A percentile compares a stretch with the other conserved stretches of the same genome.
These are phyloP conservation scores for Phytophthora tubulina DNA, from an alignment of 352 stramenopile genomes.

Conservation along the genomic window DNA sequence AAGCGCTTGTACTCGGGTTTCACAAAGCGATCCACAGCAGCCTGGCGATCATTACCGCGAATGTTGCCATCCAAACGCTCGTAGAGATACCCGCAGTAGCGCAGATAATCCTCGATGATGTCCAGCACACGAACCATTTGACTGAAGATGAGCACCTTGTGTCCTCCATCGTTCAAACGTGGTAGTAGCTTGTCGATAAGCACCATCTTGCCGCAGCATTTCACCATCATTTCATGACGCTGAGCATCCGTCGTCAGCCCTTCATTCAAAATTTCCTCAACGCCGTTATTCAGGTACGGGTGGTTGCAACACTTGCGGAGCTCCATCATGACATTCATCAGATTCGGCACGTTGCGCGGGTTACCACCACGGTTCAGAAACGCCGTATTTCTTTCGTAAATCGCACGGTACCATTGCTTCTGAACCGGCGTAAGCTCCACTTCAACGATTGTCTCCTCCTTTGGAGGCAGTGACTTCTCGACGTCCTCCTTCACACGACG, in stretches of 20 bases:
- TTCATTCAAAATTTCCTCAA: constrained; percentile 90
- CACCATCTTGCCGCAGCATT: constrained; percentile 99
- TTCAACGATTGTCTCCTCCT: constrained; percentile 93
- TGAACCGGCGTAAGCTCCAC: constrained; percentile 92
- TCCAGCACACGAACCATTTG: constrained; percentile 99
- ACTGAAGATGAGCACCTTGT: constrained; percentile 99
- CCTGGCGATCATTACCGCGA: constrained; percentile 90
- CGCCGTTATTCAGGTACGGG: constrained; percentile 94
- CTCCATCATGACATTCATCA: constrained; percentile 95
- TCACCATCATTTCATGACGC: constrained; percentile 95
- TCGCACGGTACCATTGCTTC: constrained; percentile 92
- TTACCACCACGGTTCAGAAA: constrained; percentile 89
- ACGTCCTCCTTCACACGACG: constrained; percentile 92
- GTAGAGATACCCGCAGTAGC: constrained; percentile 92
- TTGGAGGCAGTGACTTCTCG: constrained; percentile 88
- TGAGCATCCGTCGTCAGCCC: constrained; percentile 75
- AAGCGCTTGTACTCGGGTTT: constrained; percentile 95
- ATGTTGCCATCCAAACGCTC: constrained; percentile 99
- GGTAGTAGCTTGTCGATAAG: constrained; percentile 99
- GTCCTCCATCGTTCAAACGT: constrained; percentile 95
- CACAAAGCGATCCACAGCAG: constrained; percentile 88
- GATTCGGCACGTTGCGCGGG: constrained; percentile 85
- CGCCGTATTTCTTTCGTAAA: constrained; percentile 97
- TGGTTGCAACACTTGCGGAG: constrained; percentile 93
- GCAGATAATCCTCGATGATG: constrained; percentile 99